phyloP scores from a whole-genome alignment of 257 asterid species.

The Solanum chilense region DNA sequence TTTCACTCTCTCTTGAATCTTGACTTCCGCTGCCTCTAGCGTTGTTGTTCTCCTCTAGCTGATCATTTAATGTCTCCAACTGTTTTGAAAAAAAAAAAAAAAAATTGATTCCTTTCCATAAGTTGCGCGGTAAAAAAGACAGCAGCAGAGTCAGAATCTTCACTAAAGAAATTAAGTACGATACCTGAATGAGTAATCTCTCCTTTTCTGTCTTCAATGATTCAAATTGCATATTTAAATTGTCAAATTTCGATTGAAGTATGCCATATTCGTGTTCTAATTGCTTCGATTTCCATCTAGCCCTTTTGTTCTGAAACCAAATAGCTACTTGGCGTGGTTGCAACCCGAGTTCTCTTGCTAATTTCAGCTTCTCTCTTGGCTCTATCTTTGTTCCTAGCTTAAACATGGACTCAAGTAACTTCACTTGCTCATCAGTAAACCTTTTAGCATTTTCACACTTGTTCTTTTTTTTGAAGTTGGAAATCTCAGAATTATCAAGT shows the following conservation, averaged over 20 bases:
- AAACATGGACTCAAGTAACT: slow-evolving; percentile 38
- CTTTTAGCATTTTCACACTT: slow-evolving; percentile 21
- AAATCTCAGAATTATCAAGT: neutral
- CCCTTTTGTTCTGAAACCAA: slow-evolving; percentile 74
- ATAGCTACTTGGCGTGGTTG: slow-evolving; percentile 67
- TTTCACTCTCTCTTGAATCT: neutral
- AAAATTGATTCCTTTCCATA: neutral
- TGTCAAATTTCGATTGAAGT: slow-evolving; percentile 22
- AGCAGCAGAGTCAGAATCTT: neutral
- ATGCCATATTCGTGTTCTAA: slow-evolving; percentile 29
- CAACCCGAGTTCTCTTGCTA: slow-evolving; percentile 44
- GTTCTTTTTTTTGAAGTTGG: slow-evolving; percentile 7
- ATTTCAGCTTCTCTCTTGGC: slow-evolving; percentile 34
- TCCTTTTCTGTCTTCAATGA: slow-evolving; percentile 31
- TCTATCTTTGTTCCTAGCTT: slow-evolving; percentile 40
- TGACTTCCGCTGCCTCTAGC: slow-evolving; percentile 1
- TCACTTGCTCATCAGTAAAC: slow-evolving; percentile 49
- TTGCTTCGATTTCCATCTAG: slow-evolving; percentile 63
- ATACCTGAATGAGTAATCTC: slow-evolving; percentile 33
- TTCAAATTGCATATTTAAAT: slow-evolving; percentile 21
- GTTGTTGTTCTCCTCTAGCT: neutral
- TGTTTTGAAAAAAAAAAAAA: slow-evolving; percentile 1
- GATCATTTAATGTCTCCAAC: slow-evolving; percentile 33
- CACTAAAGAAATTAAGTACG: neutral
- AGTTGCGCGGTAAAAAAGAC: neutral